phyloP scores from a whole-genome alignment of 2,329 filamentous ascomycete genomes.

The Xylariaceae sp. region DNA sequence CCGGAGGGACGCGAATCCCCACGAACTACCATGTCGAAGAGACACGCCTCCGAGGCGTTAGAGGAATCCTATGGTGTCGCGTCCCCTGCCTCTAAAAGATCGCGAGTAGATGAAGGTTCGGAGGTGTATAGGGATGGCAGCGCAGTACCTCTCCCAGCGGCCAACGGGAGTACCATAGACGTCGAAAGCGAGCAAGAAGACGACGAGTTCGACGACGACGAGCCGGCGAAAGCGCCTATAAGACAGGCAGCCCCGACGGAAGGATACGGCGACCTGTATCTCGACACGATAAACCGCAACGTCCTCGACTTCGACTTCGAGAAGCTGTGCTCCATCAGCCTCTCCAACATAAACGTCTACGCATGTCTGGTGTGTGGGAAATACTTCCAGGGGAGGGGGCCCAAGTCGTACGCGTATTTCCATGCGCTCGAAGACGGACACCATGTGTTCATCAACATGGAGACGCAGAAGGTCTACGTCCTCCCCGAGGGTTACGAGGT shows the following conservation, averaged over 20 bases:
- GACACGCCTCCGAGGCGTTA: constrained; percentile 55
- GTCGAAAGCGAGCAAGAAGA: constrained; percentile 36
- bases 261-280: constrained; percentile 92
- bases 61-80: constrained; percentile 50
- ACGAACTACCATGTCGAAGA: constrained; percentile 41
- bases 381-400: constrained; percentile 91
- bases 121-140: constrained; percentile 31
- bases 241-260: constrained; percentile 75
- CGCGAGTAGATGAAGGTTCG: constrained; percentile 43
- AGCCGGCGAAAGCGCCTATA: constrained; percentile 40
- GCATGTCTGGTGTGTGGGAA: constrained; percentile 96
- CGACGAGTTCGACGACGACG: constrained; percentile 37
- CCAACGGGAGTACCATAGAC: constrained; percentile 28
- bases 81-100: constrained; percentile 56
- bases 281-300: constrained; percentile 91
- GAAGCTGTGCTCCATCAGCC: constrained; percentile 90
- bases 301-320: constrained; percentile 98
- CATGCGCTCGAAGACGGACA: constrained; percentile 92
- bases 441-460: constrained; percentile 98
- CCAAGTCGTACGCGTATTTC: constrained; percentile 94
- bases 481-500: constrained; percentile 97
- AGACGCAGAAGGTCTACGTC: constrained; percentile 84
- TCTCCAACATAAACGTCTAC: constrained; percentile 98
- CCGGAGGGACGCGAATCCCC: neutral
- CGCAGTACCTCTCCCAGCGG: constrained; percentile 23